Conservation (phyloP, 352 stramenopile genomes). For the Globisporangium spiculum region DNA sequence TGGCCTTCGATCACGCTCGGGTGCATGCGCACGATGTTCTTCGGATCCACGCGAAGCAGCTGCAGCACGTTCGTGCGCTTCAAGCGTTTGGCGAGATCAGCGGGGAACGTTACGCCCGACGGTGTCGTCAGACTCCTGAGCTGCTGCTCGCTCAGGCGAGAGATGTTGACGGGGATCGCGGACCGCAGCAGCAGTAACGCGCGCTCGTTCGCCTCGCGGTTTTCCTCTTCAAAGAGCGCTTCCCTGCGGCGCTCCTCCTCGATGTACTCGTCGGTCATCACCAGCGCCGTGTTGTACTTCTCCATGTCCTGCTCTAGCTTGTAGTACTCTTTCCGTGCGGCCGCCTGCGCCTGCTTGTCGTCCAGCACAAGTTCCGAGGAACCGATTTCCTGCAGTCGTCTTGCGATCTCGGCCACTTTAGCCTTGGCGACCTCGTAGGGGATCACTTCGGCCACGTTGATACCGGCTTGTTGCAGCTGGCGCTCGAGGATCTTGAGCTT, state of each 20-base stretch:
- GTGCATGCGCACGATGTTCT: conserved; percentile 80
- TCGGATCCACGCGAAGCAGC: conserved; percentile 69
- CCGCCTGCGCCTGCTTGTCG: conserved; percentile 40
- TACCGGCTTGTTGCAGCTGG: conserved; percentile 69
- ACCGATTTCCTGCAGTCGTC: conserved; percentile 82
- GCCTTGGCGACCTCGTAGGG: conserved; percentile 80
- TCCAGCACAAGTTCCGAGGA: conserved; percentile 56
- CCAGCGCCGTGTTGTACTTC: conserved; percentile 87
- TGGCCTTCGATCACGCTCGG: conserved; percentile 69
- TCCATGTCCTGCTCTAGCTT: conserved; percentile 90
- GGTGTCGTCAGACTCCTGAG: conserved; percentile 52
- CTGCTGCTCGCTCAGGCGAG: conserved; percentile 73
- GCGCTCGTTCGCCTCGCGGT: conserved; percentile 44
- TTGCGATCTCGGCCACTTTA: conserved; percentile 77
- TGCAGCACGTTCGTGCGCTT: conserved; percentile 90
- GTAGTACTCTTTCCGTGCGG: conserved; percentile 82
- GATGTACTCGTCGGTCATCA: conserved; percentile 89
- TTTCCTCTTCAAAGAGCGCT: conserved; percentile 67
- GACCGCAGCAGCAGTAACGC: conserved; percentile 60
- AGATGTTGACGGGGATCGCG: conserved; percentile 81
- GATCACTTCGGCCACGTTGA: conserved; percentile 87
- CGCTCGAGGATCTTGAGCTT: conserved; percentile 72
- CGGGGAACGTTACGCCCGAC: conserved; percentile 57
- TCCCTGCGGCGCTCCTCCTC: conserved; percentile 70
- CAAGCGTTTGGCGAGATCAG: conserved; percentile 72